Evolutionary conservation across 371 early-diverging fungal genomes (phyloP).

Genomic region (Syncephalastrum racemosum): DNA sequence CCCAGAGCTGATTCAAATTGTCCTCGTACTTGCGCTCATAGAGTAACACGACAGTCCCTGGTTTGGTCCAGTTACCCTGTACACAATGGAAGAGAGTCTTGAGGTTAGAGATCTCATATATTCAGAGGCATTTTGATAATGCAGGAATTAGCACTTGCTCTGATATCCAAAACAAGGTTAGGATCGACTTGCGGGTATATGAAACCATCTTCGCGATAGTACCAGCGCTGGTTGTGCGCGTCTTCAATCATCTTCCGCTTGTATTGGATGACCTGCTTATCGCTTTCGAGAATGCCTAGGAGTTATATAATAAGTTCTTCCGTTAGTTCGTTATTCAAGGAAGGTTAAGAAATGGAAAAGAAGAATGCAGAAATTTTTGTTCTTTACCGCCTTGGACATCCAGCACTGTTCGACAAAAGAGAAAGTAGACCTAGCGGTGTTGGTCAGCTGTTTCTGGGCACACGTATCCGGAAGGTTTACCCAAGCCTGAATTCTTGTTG

Average conservation of each 20-base stretch:
- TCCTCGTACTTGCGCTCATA: conserved; percentile 48
- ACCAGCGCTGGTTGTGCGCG: conserved; percentile 51
- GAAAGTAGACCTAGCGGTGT: conserved; percentile 17
- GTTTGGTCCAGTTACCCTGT: conserved; percentile 48
- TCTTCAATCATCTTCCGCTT: conserved; percentile 47
- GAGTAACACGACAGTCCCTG: conserved; percentile 43
- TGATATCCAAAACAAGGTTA: conserved; percentile 45
- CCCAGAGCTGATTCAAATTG: conserved; percentile 50
- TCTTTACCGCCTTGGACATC: conserved; percentile 46
- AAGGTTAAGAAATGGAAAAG: no score
- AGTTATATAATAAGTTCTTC: not conserved
- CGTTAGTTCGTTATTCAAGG: no score
- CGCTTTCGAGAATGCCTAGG: conserved; percentile 36
- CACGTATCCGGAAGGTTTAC: conserved; percentile 17
- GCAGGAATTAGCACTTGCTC: conserved; percentile 21
- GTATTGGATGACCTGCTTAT: conserved; percentile 49
- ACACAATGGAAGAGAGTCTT: not conserved
- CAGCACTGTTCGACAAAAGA: conserved; percentile 23
- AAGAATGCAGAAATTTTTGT: not conserved
- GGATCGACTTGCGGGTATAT: conserved; percentile 48
- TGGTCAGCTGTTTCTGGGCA: conserved; percentile 3
- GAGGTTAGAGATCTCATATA: not conserved
- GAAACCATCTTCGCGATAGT: conserved; percentile 50
- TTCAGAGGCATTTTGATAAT: no score
- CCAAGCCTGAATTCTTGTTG: conserved; percentile 33